A percentile compares a stretch with the other conserved stretches of the same genome.
Evolutionary conservation across 805 yeast species (phyloP).

Genomic region (Saccharomycopsis sp.): DNA sequence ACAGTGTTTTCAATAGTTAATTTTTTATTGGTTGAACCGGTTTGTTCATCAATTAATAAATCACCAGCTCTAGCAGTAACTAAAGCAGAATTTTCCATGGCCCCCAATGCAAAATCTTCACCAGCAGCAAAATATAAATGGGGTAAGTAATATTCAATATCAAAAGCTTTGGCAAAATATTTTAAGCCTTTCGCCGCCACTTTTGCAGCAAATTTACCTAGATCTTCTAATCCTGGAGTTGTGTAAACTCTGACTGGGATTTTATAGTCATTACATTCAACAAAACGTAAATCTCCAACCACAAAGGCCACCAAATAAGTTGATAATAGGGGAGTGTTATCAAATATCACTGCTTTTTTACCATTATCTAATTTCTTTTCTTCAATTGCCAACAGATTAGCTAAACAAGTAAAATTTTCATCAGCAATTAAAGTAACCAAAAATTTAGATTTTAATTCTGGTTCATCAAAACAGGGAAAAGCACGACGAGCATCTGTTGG

Average conservation of each 20-base stretch:
- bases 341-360: slow-evolving; percentile 48
- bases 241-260: slow-evolving; percentile 76
- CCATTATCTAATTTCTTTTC: slow-evolving; percentile 32
- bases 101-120: slow-evolving; percentile 79
- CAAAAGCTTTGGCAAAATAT: slow-evolving; percentile 64
- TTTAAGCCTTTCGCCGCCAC: slow-evolving; percentile 65
- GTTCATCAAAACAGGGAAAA: slow-evolving; percentile 82
- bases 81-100: slow-evolving; percentile 83
- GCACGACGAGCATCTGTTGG: slow-evolving; percentile 82
- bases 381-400: slow-evolving; percentile 56
- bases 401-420: slow-evolving; percentile 45
- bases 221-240: slow-evolving; percentile 64
- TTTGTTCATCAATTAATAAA: slow-evolving; percentile 59
- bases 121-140: slow-evolving; percentile 76
- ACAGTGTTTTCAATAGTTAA: slow-evolving; percentile 78
- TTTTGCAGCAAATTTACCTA: slow-evolving; percentile 65
- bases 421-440: slow-evolving; percentile 52
- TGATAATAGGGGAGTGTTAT: slow-evolving; percentile 73
- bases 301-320: slow-evolving; percentile 81
- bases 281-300: slow-evolving; percentile 68
- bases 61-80: slow-evolving; percentile 74
- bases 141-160: slow-evolving; percentile 68
- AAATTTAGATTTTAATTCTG: slow-evolving; percentile 66
- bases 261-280: slow-evolving; percentile 53
- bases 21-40: slow-evolving; percentile 51